phyloP scores from a whole-genome alignment of 805 yeast species.

The Candida lessepsii region DNA sequence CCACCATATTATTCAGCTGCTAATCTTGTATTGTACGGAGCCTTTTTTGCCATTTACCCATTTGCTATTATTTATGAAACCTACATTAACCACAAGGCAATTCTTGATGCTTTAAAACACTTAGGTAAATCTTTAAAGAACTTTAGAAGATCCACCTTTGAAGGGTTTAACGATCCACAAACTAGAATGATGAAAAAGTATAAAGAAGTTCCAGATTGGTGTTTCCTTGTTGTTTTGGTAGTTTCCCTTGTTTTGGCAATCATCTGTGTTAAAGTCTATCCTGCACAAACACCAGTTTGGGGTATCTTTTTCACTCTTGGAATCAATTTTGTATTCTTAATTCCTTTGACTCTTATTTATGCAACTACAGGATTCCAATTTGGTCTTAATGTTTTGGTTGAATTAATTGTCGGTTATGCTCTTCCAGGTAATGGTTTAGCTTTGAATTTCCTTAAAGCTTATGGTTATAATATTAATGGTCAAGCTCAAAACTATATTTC shows the following conservation, averaged over 20 bases:
- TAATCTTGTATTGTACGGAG: conserved; percentile 27
- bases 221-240: conserved; percentile 24
- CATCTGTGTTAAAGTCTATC: conserved; percentile 28
- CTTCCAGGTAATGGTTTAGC: conserved; percentile 38
- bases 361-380: conserved; percentile 32
- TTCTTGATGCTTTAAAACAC: conserved; percentile 14
- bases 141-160: conserved; percentile 37
- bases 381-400: conserved; percentile 37
- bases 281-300: conserved; percentile 38
- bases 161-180: conserved; percentile 33
- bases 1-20: conserved; percentile 35
- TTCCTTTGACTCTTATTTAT: conserved; percentile 29
- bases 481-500: conserved; percentile 55
- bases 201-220: conserved; percentile 37
- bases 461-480: conserved; percentile 55
- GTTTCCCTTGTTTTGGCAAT: conserved; percentile 33
- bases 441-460: conserved; percentile 52
- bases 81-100: conserved; percentile 26
- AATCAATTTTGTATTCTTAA: conserved; percentile 31
- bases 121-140: conserved; percentile 22
- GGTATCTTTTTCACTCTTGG: conserved; percentile 33
- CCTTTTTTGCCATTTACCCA: conserved; percentile 30
- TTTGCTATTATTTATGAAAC: conserved; percentile 43
- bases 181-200: conserved; percentile 32
- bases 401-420: conserved; percentile 37